Percentiles rank a stretch among this genome's conserved stretches.
Evolutionary conservation across 192 early-diverging fungal species (phyloP).

Genomic region (Mortierella hygrophila): DNA sequence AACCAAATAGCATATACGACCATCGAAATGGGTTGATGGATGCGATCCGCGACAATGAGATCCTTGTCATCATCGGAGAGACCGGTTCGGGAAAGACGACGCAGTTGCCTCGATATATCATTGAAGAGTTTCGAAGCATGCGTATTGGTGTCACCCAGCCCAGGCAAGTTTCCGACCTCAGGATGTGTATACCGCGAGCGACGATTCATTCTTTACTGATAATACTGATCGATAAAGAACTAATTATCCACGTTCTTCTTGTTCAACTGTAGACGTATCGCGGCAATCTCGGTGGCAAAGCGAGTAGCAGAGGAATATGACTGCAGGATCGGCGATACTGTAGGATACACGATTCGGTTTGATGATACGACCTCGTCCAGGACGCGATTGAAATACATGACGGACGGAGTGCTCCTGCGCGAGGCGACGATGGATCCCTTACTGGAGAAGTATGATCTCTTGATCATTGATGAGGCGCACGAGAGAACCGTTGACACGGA

Average conservation of each 20-base stretch:
- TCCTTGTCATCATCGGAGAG: conserved; percentile 93
- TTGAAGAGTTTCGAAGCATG: conserved; percentile 65
- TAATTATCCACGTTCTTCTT: background rate
- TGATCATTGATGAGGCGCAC: conserved; percentile 98
- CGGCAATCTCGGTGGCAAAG: conserved; percentile 92
- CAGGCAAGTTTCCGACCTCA: conserved; percentile 34
- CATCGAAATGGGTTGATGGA: conserved; percentile 70
- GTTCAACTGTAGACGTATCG: conserved; percentile 72
- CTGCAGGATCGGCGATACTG: conserved; percentile 80
- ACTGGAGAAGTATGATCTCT: conserved; percentile 87
- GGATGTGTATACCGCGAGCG: background rate
- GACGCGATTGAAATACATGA: conserved; percentile 97
- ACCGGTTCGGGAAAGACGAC: conserved; percentile 94
- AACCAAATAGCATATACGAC: conserved; percentile 36
- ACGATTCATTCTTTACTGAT: background rate
- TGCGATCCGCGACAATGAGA: conserved; percentile 87
- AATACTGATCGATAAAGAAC: background rate
- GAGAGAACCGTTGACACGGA: conserved; percentile 95
- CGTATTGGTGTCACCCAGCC: conserved; percentile 84
- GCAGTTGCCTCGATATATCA: conserved; percentile 85
- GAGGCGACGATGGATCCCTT: conserved; percentile 88
- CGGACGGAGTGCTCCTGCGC: conserved; percentile 94
- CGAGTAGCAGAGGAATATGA: conserved; percentile 95
- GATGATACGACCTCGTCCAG: conserved; percentile 90
- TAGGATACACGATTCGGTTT: conserved; percentile 96